Evolutionary conservation across 148 eudicot genomes (phyloP).

Genomic region (Silene uniflora): DNA sequence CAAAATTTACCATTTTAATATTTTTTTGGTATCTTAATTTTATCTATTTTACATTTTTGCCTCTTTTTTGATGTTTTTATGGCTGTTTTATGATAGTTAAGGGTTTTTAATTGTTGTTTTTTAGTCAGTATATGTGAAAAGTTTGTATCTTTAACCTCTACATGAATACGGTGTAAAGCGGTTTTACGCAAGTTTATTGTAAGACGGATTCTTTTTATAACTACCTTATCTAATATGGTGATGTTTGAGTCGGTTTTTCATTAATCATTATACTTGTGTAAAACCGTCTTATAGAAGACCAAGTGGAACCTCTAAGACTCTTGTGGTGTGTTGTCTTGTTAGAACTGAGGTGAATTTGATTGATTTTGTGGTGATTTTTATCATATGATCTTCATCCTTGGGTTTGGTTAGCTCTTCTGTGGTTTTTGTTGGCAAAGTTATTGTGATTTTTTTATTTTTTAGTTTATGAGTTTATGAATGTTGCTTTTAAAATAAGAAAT

Average conservation of each 20-base stretch:
- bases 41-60: not conserved
- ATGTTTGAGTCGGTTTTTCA: no score
- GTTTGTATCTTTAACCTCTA: not conserved
- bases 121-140: not conserved
- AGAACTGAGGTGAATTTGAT: not conserved
- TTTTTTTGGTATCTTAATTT: not conserved
- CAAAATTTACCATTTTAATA: not conserved
- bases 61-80: not conserved
- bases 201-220: no score
- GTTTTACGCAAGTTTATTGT: no score
- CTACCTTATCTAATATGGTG: no score
- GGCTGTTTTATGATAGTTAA: not conserved
- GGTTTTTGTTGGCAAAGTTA: not conserved
- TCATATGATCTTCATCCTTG: conserved; percentile 3
- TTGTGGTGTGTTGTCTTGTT: conserved; percentile 8
- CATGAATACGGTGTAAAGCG: no score
- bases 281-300: no score
- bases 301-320: not conserved
- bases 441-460: conserved; percentile 11
- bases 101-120: not conserved
- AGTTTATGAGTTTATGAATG: no score
- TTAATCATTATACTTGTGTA: no score
- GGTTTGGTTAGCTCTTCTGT: not conserved
- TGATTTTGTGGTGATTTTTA: not conserved
- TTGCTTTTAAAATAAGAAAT: not conserved